Evolutionary conservation across 345 rosid species (phyloP), one percentile per base, ranked within the genome.

Genomic region (Schrenkiella parvula): DNA sequence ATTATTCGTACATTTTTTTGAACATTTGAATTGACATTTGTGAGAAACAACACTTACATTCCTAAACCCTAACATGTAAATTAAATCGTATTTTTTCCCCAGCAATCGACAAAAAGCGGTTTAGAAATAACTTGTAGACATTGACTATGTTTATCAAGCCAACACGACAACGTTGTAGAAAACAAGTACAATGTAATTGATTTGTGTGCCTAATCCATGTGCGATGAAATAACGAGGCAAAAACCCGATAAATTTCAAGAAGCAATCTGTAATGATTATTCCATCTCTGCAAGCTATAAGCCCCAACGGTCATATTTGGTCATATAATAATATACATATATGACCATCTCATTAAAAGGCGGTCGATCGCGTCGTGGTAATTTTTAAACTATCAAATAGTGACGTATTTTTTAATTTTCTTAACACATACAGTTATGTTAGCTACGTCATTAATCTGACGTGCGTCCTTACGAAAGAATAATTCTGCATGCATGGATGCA

Each of bases 231-330:
- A 54, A 34, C 64, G 32, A 44, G 41, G 71, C 41, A 73, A 64
- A 4, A 25, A 3, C 15, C 29, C 26, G 11, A 26, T 34, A 22
- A 54, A 44, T 38, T 42, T 72, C 47, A 56, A 15, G 63, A 53
- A 32, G 28, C 70, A 55, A 34, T 13, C 70, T n/a, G 70, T 4
- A 53, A 62, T 72, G 68, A 51, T 60, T 39, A 62, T 51, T 41
- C 43, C 43, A 39, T 41, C 55, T 41, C 46, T 42, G 18, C 76
- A 28, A 61, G 62, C 54, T 29, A 68, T 23, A 25, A 21, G n/a
- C 1, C 64, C 19, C 46, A 63, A 42, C n/a, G 34, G 71, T 65
- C 51, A 26, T 52, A n/a, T 35, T 56, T 3, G 57, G 58, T 57
- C 66, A 47, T 54, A 63, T 50, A 10, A 2, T 56, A 42, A 28